Evolutionary conservation across 1,284 basidiomycete species (phyloP), one percentile per base, ranked within the genome.

Genomic region (Cutaneotrichosporon cutaneum): DNA sequence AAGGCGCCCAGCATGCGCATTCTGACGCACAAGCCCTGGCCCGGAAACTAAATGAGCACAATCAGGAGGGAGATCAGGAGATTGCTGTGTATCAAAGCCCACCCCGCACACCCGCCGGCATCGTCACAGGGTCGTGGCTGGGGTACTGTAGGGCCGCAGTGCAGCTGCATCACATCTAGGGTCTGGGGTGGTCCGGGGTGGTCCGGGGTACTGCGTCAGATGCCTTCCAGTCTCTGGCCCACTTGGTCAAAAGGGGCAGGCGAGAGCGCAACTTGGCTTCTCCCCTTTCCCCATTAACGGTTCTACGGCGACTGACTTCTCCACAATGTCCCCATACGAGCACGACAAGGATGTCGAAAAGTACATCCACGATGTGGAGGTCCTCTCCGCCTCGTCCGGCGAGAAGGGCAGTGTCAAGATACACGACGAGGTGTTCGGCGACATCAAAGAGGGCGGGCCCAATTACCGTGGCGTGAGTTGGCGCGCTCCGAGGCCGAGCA

Each of bases 391-490:
- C 21, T 51, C 48, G 2, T 18, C 26, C 10, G 48, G 48, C 48
- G 8, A 8, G 18, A 8, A 14, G 3, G 26, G 6, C 48, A 27
- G 18, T 18, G 48, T 51, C 48, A 47, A 26, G 45, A 21, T 51
- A 8, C 27, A 51, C 48, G 48, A 51, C 48, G 48, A 51, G 27
- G 70, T 72, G 26, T 72, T 72, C 51, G 69, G 70, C n/a, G 68
- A 67, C 11, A 64, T 69, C 36, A 56, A 48, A 9, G 61, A 63
- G 21, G 60, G 58, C 18, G 69, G 68, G 44, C 70, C 69, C 13
- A 70, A 72, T 58, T 72, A 69, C 58, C 63, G 69, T 21, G 62
- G 61, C 45, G 70, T 72, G 24, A 58, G 67, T 27, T 7, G 39
- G 54, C 45, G 1, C 13, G 42, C n/a, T 7, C 45, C 10, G 11